Conservation (phyloP, 2,329 filamentous ascomycete genomes). For the Fusarium sororula region DNA sequence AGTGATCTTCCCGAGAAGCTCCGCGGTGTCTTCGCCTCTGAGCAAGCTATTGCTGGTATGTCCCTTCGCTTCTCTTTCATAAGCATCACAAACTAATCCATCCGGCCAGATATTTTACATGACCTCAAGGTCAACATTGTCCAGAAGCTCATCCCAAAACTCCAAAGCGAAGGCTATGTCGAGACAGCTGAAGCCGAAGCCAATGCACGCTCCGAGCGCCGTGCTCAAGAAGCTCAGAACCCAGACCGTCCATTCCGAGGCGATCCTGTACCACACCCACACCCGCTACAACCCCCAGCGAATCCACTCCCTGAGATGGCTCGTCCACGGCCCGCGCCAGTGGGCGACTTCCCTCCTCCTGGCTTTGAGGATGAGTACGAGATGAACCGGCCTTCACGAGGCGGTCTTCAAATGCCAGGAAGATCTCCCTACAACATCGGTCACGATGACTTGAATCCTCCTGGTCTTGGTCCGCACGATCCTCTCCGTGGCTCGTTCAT, state of each 20-base stretch:
- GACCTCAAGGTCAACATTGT: conserved; percentile 82
- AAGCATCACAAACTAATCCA: neutral
- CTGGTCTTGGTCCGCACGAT: conserved; percentile 85
- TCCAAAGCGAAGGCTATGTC: conserved; percentile 83
- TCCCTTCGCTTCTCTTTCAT: neutral
- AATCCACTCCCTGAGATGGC: conserved; percentile 71
- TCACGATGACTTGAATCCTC: conserved; percentile 87
- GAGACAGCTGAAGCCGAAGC: conserved; percentile 60
- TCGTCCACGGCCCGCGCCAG: conserved; percentile 67
- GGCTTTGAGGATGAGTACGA: conserved; percentile 95
- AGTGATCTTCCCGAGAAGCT: conserved; percentile 58
- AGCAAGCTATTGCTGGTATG: conserved; percentile 66
- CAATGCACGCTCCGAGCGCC: conserved; percentile 52
- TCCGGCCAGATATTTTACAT: conserved; percentile 66
- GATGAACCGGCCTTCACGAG: conserved; percentile 68
- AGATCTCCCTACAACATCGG: conserved; percentile 76
- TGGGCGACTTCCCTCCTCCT: conserved; percentile 82
- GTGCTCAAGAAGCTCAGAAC: conserved; percentile 52
- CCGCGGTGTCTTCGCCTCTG: conserved; percentile 76
- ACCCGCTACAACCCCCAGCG: conserved; percentile 71
- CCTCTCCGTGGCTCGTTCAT: conserved; percentile 76
- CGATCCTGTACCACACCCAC: conserved; percentile 61
- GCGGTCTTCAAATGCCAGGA: conserved; percentile 49
- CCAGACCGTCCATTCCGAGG: conserved; percentile 47
- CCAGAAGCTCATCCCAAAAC: conserved; percentile 80